These are phyloP conservation scores for Alliaria petiolata DNA, from an alignment of 345 rosid species.

Conservation along the genomic window DNA sequence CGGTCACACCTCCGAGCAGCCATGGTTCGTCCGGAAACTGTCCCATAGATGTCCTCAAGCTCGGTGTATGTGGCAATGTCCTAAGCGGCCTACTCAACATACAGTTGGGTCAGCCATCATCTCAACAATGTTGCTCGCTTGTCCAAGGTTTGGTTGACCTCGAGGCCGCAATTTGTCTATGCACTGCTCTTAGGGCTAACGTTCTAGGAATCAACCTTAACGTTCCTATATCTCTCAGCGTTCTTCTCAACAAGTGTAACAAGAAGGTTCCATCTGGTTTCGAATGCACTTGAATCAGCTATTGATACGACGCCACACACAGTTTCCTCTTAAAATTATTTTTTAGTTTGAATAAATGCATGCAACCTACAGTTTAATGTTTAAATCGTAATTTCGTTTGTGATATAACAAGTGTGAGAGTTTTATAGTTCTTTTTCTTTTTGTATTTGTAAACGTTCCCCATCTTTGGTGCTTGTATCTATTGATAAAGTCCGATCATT, in stretches of 20 bases:
- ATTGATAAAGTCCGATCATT: too few relatives aligned
- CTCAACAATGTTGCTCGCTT: constrained; percentile 48
- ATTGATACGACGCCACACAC: background rate
- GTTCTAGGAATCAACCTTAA: constrained; percentile 54
- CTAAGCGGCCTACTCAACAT: constrained; percentile 37
- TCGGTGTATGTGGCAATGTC: constrained; percentile 51
- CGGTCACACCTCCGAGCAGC: constrained; percentile 15
- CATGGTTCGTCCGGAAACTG: constrained; percentile 32
- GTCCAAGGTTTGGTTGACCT: constrained; percentile 51
- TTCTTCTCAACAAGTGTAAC: constrained; percentile 57
- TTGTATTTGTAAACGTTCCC: background rate
- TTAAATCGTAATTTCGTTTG: background rate
- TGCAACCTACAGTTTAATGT: background rate
- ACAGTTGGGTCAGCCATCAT: constrained; percentile 38
- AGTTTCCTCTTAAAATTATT: background rate
- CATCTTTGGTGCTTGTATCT: background rate
- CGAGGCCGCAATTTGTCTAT: constrained; percentile 72
- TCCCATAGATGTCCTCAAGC: constrained; percentile 55
- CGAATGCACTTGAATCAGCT: constrained; percentile 37
- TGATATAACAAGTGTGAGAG: background rate
- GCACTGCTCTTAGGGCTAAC: constrained; percentile 62
- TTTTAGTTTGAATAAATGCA: constrained; percentile 15
- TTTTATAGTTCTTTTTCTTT: background rate
- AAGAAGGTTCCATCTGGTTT: constrained; percentile 47
- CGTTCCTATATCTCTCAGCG: constrained; percentile 51